phyloP scores from a whole-genome alignment of 805 yeast genomes.

The Pichia membranifaciens region DNA sequence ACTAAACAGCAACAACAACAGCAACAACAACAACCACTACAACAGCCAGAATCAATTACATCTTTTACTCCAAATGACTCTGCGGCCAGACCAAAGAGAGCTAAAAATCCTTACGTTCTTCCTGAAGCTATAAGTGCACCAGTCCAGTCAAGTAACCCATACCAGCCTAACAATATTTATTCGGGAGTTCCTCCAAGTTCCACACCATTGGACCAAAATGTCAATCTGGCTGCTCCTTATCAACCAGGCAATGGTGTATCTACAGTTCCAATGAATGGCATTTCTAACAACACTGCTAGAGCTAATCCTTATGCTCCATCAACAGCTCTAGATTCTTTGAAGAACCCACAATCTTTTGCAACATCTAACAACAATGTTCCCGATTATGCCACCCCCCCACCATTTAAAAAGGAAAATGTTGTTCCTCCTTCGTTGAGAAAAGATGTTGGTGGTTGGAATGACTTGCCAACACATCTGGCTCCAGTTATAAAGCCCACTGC shows the following conservation, averaged over 20 bases:
- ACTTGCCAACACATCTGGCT: conserved; percentile 46
- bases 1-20: conserved; percentile 2
- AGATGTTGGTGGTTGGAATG: conserved; percentile 69
- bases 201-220: neutral
- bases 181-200: neutral
- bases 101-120: conserved; percentile 19
- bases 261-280: neutral
- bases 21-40: conserved; percentile 2
- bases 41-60: neutral
- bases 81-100: neutral
- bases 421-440: conserved; percentile 30
- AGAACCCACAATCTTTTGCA: conserved; percentile 15
- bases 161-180: neutral
- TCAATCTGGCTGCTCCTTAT: neutral
- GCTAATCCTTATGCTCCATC: conserved; percentile 33
- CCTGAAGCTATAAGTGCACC: neutral
- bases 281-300: conserved; percentile 13
- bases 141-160: neutral
- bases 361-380: neutral
- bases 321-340: conserved; percentile 31
- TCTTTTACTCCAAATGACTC: neutral
- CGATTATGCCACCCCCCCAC: conserved; percentile 27
- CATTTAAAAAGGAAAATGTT: conserved; percentile 8
- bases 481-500: conserved; percentile 18
- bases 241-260: neutral